Evolutionary conservation across 1,284 basidiomycete species (phyloP), one percentile per base, ranked within the genome.

Genomic region (Melanopsichium pennsylvanicum): DNA sequence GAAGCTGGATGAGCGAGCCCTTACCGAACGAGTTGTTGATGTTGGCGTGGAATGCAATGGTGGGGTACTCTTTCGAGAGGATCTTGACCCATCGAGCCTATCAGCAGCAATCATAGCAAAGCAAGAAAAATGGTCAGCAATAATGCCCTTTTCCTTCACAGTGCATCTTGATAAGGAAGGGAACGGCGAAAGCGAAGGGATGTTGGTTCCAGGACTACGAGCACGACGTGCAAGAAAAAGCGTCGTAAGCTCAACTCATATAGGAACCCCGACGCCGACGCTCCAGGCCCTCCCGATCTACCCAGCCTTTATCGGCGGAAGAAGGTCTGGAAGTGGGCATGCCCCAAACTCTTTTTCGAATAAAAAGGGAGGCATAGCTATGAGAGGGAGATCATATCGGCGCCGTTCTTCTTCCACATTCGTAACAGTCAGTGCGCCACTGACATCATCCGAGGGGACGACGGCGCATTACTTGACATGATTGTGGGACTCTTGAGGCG

Each of bases 21-120:
- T 97, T 97, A 68, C 94, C 95, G 79, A 97, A 99, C 4, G 95
- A 97, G 84, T 99, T 95, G 83, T 96, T 97, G 62, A 96, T 94
- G 13, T 93, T 96, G 1, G 96, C 96, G 82, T 99, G 96, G 86
- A 97, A 97, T 2, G 95, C 95, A 70, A 98, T 90, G 3, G 94
- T 97, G 7, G 95, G 95, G 75, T 92, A 94, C 51, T 89, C 89
- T 50, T 93, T 90, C 0, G 93, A 96, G 16, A 98, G 87, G 79
- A 97, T 90, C 84, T 96, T 91, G 74, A 97, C 92, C 85, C 97
- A 97, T 44, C 95, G 91, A 61, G 94, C 93, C 93, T 96, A 19
- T 33, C 11, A 45, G 32, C 38, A 55, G 42, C 48, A 38, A 42
- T n/a, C 39, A 26, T 27, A 16, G 35, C 26, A 41, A 26, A 39